These are phyloP conservation scores for Aspergillus vadensis DNA, from an alignment of 2,329 filamentous ascomycete genomes.

Conservation along the genomic window DNA sequence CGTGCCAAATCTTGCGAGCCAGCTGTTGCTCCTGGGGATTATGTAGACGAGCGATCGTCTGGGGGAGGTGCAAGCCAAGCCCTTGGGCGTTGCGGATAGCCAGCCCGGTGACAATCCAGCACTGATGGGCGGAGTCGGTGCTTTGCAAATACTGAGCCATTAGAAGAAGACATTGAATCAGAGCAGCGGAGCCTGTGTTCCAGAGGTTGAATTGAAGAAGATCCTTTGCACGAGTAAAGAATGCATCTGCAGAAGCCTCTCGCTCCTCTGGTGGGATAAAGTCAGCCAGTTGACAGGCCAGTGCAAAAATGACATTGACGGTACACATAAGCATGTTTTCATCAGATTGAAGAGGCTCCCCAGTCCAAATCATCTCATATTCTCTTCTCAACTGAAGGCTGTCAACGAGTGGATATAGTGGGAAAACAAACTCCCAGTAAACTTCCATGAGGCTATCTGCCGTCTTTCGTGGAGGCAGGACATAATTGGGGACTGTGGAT, in stretches of 20 bases:
- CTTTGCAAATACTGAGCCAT: constrained; percentile 55
- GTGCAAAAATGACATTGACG: constrained; percentile 52
- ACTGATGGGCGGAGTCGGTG: constrained; percentile 51
- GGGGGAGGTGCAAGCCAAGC: constrained; percentile 48
- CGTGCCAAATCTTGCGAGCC: constrained; percentile 39
- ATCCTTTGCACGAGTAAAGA: constrained; percentile 48
- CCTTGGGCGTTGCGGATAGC: constrained; percentile 53
- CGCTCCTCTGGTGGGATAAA: constrained; percentile 44
- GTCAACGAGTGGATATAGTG: constrained; percentile 52
- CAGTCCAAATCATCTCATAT: constrained; percentile 48
- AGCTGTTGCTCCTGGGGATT: constrained; percentile 33
- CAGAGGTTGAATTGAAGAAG: constrained; percentile 48
- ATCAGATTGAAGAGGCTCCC: constrained; percentile 39
- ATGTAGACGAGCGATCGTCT: constrained; percentile 35
- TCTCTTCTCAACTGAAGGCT: constrained; percentile 38
- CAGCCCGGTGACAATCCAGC: constrained; percentile 53
- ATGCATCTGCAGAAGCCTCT: constrained; percentile 45
- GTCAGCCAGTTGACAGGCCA: constrained; percentile 50
- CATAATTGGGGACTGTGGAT: constrained; percentile 33
- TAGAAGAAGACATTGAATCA: constrained; percentile 52
- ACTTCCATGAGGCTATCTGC: constrained; percentile 50
- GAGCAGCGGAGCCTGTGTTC: constrained; percentile 46
- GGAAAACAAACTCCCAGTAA: constrained; percentile 53
- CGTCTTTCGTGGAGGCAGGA: constrained; percentile 49
- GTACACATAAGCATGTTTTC: constrained; percentile 50